Conservation (phyloP, 2,329 filamentous ascomycete species). For the Penicillium sp. region DNA sequence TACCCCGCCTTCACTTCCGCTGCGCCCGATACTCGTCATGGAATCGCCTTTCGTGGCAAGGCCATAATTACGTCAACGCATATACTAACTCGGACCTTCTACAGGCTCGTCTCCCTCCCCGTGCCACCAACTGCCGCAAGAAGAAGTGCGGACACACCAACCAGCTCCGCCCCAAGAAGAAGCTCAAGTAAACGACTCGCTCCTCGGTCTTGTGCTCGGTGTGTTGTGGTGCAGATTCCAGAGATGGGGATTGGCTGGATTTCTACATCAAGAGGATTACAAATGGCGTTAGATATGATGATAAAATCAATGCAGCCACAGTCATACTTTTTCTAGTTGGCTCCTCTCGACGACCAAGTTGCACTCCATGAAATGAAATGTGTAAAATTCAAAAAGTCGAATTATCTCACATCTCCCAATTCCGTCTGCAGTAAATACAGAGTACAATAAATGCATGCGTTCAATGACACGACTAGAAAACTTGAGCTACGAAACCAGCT, state of each 20-base stretch:
- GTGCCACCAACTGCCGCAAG: constrained; percentile 99
- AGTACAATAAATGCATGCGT: constrained; percentile 19
- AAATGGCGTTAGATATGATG: constrained; percentile 42
- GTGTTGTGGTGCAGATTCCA: constrained; percentile 33
- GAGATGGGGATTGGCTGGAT: constrained; percentile 33
- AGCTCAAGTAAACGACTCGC: constrained; percentile 74
- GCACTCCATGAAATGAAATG: constrained; percentile 37
- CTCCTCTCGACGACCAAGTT: constrained; percentile 35
- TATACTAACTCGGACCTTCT: not conserved
- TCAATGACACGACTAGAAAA: constrained; percentile 7
- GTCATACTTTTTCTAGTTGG: constrained; percentile 37
- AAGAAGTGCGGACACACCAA: constrained; percentile 99
- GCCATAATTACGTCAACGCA: constrained; percentile 5
- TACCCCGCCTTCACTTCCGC: not conserved
- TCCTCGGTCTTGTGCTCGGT: constrained; percentile 48
- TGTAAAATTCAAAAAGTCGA: constrained; percentile 35
- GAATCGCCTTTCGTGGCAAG: not conserved
- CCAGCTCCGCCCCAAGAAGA: constrained; percentile 99
- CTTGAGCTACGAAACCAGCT: constrained; percentile 13
- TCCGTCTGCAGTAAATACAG: constrained; percentile 8
- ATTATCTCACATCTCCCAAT: constrained; percentile 2
- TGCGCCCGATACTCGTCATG: not conserved
- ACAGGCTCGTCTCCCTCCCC: constrained; percentile 80
- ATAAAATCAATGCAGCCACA: constrained; percentile 37
- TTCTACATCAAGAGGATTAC: constrained; percentile 37